Evolutionary conservation across 2,329 filamentous ascomycete species (phyloP), one percentile per base, ranked within the genome.

Genomic region (Penicillium sp.): DNA sequence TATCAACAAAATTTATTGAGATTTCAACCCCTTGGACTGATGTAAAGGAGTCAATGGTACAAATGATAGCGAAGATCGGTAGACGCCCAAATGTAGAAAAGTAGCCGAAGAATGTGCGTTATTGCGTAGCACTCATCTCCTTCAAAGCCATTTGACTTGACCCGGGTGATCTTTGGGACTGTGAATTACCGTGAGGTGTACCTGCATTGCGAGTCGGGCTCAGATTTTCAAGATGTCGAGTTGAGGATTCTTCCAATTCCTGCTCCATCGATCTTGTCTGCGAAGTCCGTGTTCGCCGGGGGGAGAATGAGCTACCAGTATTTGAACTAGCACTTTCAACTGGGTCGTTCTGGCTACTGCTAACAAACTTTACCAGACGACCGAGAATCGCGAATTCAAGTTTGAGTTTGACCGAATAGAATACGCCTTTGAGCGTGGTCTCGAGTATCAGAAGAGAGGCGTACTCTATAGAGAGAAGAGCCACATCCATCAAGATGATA

Each of bases 371-470:
- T 23, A 42, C 39, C 10, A 42, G 39, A 15, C 39, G 39, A n/a
- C 39, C 23, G 26, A 42, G 39, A 29, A 42, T 42, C 3, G 39
- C 39, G 7, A 42, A 42, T 42, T 42, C 39, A 8, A 42, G 39
- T n/a, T 42, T 42, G n/a, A 42, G 39, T 21, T 42, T 42, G 15
- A 42, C n/a, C 15, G 39, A 42, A 30, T 42, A 42, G 39, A 42
- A 27, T 20, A 42, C 39, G 24, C 39, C 39, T n/a, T 42, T 42
- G 39, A 42, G 39, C 3, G 10, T 20, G 4, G 39, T 42, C n/a
- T 42, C 39, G 15, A 42, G 39, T 4, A 42, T 42, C 4, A 42
- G 26, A 5, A 42, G 39, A 2, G 39, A 42, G 15, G 39, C 39
- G 17, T 42, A 42, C 29, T 42, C 39, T 5, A 42, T 42, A 4